Base-by-base conservation (phyloP, 768 basidiomycete species). In the Mycena latifolia region DNA sequence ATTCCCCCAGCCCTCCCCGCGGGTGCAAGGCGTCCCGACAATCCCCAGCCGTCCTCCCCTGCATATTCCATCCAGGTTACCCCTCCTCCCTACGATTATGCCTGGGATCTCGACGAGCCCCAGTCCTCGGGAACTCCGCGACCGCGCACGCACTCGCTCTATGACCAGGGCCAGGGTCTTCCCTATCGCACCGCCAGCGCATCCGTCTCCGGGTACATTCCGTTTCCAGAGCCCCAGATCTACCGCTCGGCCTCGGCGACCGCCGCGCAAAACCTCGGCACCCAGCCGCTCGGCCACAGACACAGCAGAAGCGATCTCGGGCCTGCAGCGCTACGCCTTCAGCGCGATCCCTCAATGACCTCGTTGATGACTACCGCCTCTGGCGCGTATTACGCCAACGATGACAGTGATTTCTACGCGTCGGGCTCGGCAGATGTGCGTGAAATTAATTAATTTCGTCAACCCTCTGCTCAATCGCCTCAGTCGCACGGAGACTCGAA, bases 171-270 rank as follows among this genome's bases (percentile, higher is more conserved):
- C 27, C 72, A 69, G 29, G 76, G 63, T 63, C 73, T 76, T 27
- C 75, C 78, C 35, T 78, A 72, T 59, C 80, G 84, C 54, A 70
- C 86, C 17, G 72, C 74, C 29, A 86, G 82, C 69, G 77, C 76
- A n/a, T 69, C 79, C 53, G 66, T 64, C 6, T 68, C 71, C 37
- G 63, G 66, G 25, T 71, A 73, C 10, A 73, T 85, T 20, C 65
- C 80, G 8, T 86, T 88, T 65, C 86, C 88, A 27, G 86, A 90
- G 51, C 84, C 88, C 15, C 83, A 85, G 66, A 64, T 87, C 29
- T 78, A 83, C 62, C 84, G 85, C 56, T 81, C 86, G 20, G 69
- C 75, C 8, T 88, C 87, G 75, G 69, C 73, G 54, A 66, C 75
- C 55, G 61, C 72, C 58, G 47, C 75, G 64, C 65, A 73, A 12